phyloP scores from a whole-genome alignment of 257 asterid species.

The Penstemon newberryi region DNA sequence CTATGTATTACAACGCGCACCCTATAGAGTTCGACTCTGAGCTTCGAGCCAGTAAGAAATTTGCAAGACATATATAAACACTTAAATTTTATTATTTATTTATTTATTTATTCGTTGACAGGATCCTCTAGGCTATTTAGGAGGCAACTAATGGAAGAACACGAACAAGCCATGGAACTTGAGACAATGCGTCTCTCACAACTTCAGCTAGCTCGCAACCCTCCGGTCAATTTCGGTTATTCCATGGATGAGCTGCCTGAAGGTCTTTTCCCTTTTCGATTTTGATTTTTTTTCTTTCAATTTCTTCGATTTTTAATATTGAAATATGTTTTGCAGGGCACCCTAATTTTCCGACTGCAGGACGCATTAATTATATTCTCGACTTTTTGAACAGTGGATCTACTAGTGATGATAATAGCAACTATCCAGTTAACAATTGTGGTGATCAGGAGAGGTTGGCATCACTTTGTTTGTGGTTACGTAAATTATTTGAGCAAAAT shows the following conservation, averaged over 20 bases:
- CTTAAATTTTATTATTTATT: no score
- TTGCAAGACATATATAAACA: no score
- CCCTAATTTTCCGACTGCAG: constrained; percentile 46
- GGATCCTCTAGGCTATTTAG: constrained; percentile 35
- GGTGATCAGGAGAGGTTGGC: constrained; percentile 67
- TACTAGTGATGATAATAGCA: constrained; percentile 45
- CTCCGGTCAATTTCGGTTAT: constrained; percentile 32
- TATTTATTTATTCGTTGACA: constrained; percentile 25
- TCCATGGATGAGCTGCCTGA: constrained; percentile 55
- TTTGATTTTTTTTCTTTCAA: no score
- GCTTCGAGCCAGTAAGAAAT: constrained; percentile 53
- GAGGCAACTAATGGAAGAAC: constrained; percentile 57
- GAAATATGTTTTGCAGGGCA: constrained; percentile 40
- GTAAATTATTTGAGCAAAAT: no score
- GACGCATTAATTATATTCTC: constrained; percentile 40
- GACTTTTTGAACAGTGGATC: constrained; percentile 48
- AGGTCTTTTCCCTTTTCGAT: constrained; percentile 36
- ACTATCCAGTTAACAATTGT: not conserved
- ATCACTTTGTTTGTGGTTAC: not conserved
- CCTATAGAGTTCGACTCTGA: constrained; percentile 42
- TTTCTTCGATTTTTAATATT: not conserved
- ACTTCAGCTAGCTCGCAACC: constrained; percentile 49
- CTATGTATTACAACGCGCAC: constrained; percentile 43
- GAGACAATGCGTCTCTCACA: constrained; percentile 62
- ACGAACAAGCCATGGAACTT: constrained; percentile 49